phyloP scores from a whole-genome alignment of 108 stramenopile genomes.

The Cyclostephanos tholiformis region DNA sequence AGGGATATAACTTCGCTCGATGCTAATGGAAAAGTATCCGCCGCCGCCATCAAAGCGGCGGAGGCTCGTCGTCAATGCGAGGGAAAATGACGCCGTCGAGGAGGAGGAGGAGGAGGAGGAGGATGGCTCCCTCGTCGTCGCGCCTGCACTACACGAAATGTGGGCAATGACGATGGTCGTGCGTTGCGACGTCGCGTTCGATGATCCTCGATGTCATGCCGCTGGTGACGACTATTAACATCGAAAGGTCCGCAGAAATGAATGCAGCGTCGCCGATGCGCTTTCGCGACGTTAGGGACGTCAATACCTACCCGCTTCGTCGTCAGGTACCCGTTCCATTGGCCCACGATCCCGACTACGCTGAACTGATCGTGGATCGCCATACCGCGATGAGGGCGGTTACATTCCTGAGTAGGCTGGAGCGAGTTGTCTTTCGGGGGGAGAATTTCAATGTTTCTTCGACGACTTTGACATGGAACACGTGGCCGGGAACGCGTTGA shows the following conservation, averaged over 20 bases:
- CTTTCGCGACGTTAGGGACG: background rate
- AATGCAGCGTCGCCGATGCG: background rate
- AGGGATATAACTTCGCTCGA: too few relatives aligned
- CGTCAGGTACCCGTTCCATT: background rate
- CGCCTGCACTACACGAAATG: too few relatives aligned
- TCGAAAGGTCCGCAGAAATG: background rate
- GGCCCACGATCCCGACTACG: background rate
- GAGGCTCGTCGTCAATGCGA: too few relatives aligned
- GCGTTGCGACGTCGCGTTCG: too few relatives aligned
- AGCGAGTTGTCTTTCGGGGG: conserved; percentile 6
- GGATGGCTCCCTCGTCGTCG: too few relatives aligned
- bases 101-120: too few relatives aligned
- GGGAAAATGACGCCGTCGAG: too few relatives aligned
- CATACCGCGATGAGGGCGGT: background rate
- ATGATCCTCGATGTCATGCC: too few relatives aligned
- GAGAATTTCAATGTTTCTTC: background rate
- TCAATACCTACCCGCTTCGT: background rate
- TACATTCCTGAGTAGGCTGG: background rate
- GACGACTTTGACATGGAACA: background rate
- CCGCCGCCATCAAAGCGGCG: too few relatives aligned
- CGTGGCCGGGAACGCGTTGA: background rate
- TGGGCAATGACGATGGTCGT: too few relatives aligned
- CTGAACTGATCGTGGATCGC: background rate
- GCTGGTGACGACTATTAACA: too few relatives aligned
- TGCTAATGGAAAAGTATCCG: too few relatives aligned